Base-by-base conservation (phyloP, 768 basidiomycete species). In the Amanita fuliginea region DNA sequence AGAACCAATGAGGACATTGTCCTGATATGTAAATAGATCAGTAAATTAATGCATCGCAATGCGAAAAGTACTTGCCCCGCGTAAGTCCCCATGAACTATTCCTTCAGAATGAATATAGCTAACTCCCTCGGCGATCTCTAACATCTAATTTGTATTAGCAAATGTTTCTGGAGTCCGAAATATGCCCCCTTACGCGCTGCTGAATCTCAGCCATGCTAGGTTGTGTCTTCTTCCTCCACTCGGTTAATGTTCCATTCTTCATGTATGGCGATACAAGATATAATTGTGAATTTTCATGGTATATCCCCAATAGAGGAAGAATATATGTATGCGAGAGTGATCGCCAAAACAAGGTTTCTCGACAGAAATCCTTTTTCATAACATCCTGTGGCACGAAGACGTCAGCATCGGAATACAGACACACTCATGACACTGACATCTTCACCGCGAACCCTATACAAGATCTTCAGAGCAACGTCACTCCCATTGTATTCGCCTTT, bases 71-170 rank as follows among this genome's bases (percentile, higher is more conserved):
- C 37, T 26, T 18, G 33, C 47, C 9, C 47, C 47, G 18, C 28
- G 37, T 9, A 48, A 11, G 18, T 48, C 47, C 16, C 37, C 47
- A 22, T 48, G 47, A 10, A 32, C 19, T 10, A 48, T 33, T 7
- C 47, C 47, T 42, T 48, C 47, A 19, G 39, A 41, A 32, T 48
- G 47, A 16, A 48, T 26, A 41, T 48, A 48, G 16, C 7, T 30
- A 16, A 48, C 10, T 24, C 47, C 47, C 21, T 48, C 47, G 0
- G 47, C 47, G 11, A 48, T 19, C 16, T 48, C 37, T 10, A 40
- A 21, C 37, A 40, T 40, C 37, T 16, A 48, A 16, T 14, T 21
- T 5, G 22, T 41, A 24, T n/a, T 13, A 40, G 35, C 3, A 9
- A 36, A 28, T n/a, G 19, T 4, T 7, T 28, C 16, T 6, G 21